These are phyloP conservation scores for Suhomyces bokatorum DNA, from an alignment of 1,139 yeast genomes.

Conservation along the genomic window DNA sequence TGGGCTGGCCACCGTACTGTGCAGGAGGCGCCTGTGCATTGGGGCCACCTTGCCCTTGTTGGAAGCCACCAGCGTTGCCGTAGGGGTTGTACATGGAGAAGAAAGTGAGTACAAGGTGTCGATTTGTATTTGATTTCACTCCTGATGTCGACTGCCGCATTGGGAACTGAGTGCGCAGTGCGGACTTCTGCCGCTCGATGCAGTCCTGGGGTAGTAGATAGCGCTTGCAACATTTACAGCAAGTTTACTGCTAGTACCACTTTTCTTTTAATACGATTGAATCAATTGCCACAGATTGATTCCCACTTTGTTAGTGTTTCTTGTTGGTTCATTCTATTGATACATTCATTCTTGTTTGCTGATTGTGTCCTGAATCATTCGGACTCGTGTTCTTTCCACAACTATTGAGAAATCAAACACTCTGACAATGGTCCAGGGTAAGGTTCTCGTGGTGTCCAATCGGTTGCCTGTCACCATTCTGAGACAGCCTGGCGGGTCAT, in stretches of 20 bases:
- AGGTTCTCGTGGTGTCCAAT: constrained; percentile 90
- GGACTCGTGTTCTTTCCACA: not conserved
- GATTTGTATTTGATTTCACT: not conserved
- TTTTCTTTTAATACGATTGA: too few species aligned
- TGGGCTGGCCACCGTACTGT: constrained; percentile 14
- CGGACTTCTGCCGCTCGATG: constrained; percentile 3
- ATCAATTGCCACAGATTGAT: too few species aligned
- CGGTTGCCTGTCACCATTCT: constrained; percentile 91
- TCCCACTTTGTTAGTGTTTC: too few species aligned
- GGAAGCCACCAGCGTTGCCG: constrained; percentile 28
- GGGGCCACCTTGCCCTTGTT: constrained; percentile 13
- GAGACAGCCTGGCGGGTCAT: constrained; percentile 59
- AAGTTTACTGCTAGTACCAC: not conserved
- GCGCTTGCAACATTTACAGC: not conserved
- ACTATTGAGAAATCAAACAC: too few species aligned
- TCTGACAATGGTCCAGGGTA: constrained; percentile 44
- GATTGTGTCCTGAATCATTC: not conserved
- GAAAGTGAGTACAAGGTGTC: not conserved
- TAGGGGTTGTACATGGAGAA: constrained; percentile 51
- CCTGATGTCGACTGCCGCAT: constrained; percentile 5
- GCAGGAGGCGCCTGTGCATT: constrained; percentile 17
- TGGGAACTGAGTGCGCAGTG: constrained; percentile 1
- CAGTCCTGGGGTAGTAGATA: constrained; percentile 1
- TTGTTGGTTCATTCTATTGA: not conserved
- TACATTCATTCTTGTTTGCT: not conserved